These are phyloP conservation scores for Salix udensis DNA, from an alignment of 345 rosid genomes.

Conservation along the genomic window DNA sequence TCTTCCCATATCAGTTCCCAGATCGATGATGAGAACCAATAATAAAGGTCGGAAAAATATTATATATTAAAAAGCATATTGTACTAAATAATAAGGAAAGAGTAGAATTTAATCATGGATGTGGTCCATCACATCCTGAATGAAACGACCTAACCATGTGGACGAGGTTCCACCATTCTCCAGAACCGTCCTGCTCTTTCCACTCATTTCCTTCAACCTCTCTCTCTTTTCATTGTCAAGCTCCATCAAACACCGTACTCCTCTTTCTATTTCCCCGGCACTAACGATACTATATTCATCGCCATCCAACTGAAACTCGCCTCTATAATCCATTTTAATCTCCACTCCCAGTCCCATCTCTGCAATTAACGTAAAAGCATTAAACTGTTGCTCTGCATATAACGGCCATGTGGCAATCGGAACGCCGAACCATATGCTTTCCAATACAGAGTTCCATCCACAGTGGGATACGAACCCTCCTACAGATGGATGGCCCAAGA, in stretches of 20 bases:
- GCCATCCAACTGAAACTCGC: neutral
- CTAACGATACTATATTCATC: neutral
- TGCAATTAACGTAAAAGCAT: conserved; percentile 2
- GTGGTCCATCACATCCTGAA: neutral
- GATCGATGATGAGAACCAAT: no score
- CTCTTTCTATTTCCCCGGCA: neutral
- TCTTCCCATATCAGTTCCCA: no score
- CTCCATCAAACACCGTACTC: neutral
- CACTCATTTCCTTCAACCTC: conserved; percentile 1
- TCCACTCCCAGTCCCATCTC: neutral
- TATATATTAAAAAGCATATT: no score
- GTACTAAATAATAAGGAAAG: no score
- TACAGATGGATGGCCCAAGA: neutral
- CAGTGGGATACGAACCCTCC: conserved; percentile 18
- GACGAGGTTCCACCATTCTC: neutral
- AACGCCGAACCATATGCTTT: conserved; percentile 8
- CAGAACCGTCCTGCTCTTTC: neutral
- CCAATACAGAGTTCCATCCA: conserved; percentile 10
- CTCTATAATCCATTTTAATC: neutral
- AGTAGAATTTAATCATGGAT: no score
- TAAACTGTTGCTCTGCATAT: conserved; percentile 7
- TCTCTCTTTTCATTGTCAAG: neutral
- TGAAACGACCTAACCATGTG: neutral
- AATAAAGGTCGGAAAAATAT: no score
- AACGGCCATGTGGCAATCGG: conserved; percentile 11